A percentile compares a stretch with the other conserved stretches of the same genome.
Conservation (phyloP, 2,329 filamentous ascomycete species). For the Claviceps paspali region DNA sequence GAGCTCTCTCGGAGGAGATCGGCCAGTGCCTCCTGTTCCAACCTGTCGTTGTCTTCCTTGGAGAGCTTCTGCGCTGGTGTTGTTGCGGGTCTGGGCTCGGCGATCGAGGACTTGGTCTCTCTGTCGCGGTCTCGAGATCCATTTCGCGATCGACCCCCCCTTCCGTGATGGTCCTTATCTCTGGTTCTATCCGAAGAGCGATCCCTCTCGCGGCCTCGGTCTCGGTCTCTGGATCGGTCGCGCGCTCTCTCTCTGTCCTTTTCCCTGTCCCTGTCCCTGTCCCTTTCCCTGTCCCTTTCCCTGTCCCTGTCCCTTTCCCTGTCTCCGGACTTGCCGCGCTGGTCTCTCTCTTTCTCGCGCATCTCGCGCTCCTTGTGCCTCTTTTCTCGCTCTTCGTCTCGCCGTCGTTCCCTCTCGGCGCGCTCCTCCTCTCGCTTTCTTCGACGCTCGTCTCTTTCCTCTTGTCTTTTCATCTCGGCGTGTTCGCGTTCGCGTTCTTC, state of each 20-base stretch:
- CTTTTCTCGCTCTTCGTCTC: conserved; percentile 25
- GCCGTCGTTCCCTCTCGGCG: conserved; percentile 36
- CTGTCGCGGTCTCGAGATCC: conserved; percentile 17
- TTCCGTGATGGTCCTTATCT: conserved; percentile 12
- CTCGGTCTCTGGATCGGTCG: conserved; percentile 15
- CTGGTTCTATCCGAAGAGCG: conserved; percentile 16
- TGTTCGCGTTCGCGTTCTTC: conserved; percentile 33
- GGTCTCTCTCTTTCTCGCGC: conserved; percentile 21
- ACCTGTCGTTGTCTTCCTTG: conserved; percentile 40
- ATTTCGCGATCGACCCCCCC: conserved; percentile 18
- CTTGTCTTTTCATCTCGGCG: conserved; percentile 33
- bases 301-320: conserved; percentile 4
- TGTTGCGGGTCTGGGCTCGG: conserved; percentile 18
- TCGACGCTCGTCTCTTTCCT: conserved; percentile 33
- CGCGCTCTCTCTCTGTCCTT: conserved; percentile 7
- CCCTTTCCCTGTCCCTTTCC: conserved; percentile 9
- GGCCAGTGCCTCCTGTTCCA: conserved; percentile 42
- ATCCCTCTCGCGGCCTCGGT: conserved; percentile 17
- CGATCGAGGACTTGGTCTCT: conserved; percentile 12
- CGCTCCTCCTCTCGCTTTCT: conserved; percentile 37
- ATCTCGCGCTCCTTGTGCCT: conserved; percentile 25
- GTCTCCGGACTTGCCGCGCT: not conserved
- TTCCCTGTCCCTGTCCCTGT: not conserved
- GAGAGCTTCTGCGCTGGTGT: conserved; percentile 34
- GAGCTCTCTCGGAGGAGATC: conserved; percentile 46